Conservation (phyloP, 345 rosid species). For the Ricinus communis region DNA sequence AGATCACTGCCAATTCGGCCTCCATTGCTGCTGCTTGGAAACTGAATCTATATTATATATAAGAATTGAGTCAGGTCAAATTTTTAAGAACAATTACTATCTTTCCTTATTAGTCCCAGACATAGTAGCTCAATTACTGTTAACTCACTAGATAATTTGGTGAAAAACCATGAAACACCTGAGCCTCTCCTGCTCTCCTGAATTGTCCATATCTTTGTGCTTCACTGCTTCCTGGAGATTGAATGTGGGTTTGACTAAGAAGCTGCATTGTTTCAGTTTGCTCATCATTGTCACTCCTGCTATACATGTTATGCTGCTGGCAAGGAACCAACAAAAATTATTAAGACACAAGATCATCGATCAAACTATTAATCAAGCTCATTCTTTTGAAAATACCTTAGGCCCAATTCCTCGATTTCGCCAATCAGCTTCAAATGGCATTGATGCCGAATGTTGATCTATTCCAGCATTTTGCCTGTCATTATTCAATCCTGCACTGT, state of each 20-base stretch:
- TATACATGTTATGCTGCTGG: constrained; percentile 25
- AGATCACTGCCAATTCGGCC: constrained; percentile 62
- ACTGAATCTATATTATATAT: constrained; percentile 26
- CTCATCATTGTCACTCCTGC: constrained; percentile 24
- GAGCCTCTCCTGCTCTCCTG: constrained; percentile 35
- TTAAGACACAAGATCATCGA: neutral
- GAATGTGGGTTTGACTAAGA: constrained; percentile 56
- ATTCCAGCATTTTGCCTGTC: constrained; percentile 22
- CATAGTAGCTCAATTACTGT: neutral
- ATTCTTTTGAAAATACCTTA: too few species aligned
- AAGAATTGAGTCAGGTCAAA: neutral
- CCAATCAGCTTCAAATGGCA: constrained; percentile 43
- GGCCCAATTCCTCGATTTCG: constrained; percentile 37
- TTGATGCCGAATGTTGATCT: constrained; percentile 31
- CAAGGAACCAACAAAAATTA: neutral
- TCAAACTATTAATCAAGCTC: too few species aligned
- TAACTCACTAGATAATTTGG: constrained; percentile 38
- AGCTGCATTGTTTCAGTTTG: constrained; percentile 51
- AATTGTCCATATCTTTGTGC: constrained; percentile 41
- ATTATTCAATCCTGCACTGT: constrained; percentile 18
- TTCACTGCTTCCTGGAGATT: constrained; percentile 38
- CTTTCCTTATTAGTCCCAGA: neutral
- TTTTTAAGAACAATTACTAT: too few species aligned
- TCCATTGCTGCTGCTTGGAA: constrained; percentile 61
- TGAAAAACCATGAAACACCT: constrained; percentile 33